phyloP scores from a whole-genome alignment of 1,284 basidiomycete species.

The Pisolithus thermaeus region DNA sequence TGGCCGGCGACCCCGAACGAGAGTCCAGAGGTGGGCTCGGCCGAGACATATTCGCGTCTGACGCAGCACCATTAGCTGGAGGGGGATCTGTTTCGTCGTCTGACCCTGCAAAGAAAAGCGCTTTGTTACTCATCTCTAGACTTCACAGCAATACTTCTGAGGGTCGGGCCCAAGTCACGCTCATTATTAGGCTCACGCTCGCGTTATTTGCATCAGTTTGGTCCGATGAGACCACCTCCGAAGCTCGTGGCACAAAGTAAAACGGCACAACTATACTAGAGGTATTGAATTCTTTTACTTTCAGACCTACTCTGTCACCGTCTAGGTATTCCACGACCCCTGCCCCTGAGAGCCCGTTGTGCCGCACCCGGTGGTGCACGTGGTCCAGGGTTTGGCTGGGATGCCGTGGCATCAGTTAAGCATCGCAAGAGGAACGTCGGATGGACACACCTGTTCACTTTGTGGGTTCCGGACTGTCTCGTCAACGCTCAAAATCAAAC shows the following conservation, averaged over 20 bases:
- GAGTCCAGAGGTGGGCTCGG: conserved; percentile 1
- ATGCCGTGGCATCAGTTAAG: conserved; percentile 10
- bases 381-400: conserved; percentile 69
- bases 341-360: conserved; percentile 75
- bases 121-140: conserved; percentile 11
- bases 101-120: conserved; percentile 34
- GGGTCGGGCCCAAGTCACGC: too few relatives aligned
- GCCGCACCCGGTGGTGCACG: conserved; percentile 81
- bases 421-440: conserved; percentile 4
- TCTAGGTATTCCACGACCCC: conserved; percentile 73
- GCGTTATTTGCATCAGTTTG: background rate
- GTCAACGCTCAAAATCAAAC: conserved; percentile 90
- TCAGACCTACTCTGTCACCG: conserved; percentile 36
- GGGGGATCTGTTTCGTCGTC: conserved; percentile 27
- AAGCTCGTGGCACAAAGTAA: too few relatives aligned
- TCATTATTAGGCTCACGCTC: background rate
- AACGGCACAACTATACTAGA: too few relatives aligned
- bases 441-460: conserved; percentile 72
- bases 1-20: background rate
- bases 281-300: background rate
- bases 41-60: background rate
- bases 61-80: background rate
- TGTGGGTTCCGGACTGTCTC: conserved; percentile 94
- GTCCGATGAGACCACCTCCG: background rate
- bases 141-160: background rate